Percentiles rank a stretch among this genome's conserved stretches.
Conservation (phyloP, 805 yeast species). For the Yueomyces sp. region DNA sequence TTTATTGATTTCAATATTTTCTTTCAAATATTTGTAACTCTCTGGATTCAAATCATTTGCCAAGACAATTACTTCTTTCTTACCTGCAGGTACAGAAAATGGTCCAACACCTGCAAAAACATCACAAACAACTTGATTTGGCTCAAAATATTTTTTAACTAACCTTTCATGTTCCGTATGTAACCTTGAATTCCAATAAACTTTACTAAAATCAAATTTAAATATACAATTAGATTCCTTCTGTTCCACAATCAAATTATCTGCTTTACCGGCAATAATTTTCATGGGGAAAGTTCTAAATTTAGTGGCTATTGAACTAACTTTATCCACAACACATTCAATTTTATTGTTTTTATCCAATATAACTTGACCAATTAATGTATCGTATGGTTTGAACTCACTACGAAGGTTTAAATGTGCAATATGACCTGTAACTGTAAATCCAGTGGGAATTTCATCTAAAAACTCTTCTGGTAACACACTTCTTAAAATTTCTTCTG, state of each 20-base stretch:
- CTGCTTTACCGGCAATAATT: slow-evolving; percentile 70
- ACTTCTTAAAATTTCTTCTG: slow-evolving; percentile 73
- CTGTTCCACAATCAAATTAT: slow-evolving; percentile 62
- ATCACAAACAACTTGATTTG: slow-evolving; percentile 75
- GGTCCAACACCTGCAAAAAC: slow-evolving; percentile 99
- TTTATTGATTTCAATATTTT: slow-evolving; percentile 54
- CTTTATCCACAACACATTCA: slow-evolving; percentile 83
- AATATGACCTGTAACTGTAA: slow-evolving; percentile 86
- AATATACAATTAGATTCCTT: slow-evolving; percentile 78
- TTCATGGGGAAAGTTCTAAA: slow-evolving; percentile 92
- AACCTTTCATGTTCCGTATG: slow-evolving; percentile 88
- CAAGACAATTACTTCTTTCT: slow-evolving; percentile 61
- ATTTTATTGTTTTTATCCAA: slow-evolving; percentile 70
- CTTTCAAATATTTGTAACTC: slow-evolving; percentile 54
- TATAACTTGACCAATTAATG: slow-evolving; percentile 77
- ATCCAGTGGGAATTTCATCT: slow-evolving; percentile 78
- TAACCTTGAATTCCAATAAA: slow-evolving; percentile 93
- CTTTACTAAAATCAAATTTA: slow-evolving; percentile 80
- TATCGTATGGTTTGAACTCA: slow-evolving; percentile 71
- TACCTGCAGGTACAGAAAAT: slow-evolving; percentile 91
- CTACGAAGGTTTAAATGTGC: slow-evolving; percentile 83
- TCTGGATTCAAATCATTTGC: slow-evolving; percentile 93
- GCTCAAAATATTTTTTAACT: slow-evolving; percentile 39
- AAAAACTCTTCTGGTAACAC: slow-evolving; percentile 55
- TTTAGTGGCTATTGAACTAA: slow-evolving; percentile 73